Conservation (phyloP, 306 rosid species). For the Echinosophora koreensis region DNA sequence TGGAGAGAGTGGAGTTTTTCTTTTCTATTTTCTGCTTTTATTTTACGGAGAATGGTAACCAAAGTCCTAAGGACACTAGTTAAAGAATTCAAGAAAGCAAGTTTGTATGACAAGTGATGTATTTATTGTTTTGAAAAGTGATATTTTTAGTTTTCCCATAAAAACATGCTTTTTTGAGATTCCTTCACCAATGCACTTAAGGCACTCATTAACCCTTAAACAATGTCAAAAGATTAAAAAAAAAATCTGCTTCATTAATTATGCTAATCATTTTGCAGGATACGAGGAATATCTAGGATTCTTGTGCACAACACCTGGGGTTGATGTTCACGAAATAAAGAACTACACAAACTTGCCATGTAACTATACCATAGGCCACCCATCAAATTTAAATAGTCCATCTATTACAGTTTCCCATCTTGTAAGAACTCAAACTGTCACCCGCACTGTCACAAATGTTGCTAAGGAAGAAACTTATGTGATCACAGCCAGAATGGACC, state of each 20-base stretch:
- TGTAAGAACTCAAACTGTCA: constrained; percentile 69
- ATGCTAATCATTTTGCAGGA: constrained; percentile 58
- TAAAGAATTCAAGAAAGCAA: too few relatives aligned
- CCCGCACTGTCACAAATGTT: constrained; percentile 86
- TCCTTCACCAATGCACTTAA: too few relatives aligned
- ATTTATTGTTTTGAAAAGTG: too few relatives aligned
- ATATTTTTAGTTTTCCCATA: too few relatives aligned
- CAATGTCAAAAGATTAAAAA: not conserved
- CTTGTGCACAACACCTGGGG: constrained; percentile 94
- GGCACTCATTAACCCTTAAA: not conserved
- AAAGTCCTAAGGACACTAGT: too few relatives aligned
- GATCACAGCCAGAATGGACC: constrained; percentile 84
- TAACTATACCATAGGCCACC: constrained; percentile 76
- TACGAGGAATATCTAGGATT: constrained; percentile 92
- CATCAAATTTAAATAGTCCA: constrained; percentile 85
- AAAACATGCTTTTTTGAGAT: too few relatives aligned
- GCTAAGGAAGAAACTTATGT: constrained; percentile 89
- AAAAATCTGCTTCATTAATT: constrained; percentile 17
- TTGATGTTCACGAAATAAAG: constrained; percentile 78
- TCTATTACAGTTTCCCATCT: constrained; percentile 89
- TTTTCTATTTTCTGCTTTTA: not conserved
- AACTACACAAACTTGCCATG: constrained; percentile 83
- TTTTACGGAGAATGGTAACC: not conserved
- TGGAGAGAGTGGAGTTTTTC: not conserved
- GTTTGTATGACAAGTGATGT: too few relatives aligned